Base-by-base conservation (phyloP, 2,329 filamentous ascomycete genomes). In the Rasamsonia emersonii region DNA sequence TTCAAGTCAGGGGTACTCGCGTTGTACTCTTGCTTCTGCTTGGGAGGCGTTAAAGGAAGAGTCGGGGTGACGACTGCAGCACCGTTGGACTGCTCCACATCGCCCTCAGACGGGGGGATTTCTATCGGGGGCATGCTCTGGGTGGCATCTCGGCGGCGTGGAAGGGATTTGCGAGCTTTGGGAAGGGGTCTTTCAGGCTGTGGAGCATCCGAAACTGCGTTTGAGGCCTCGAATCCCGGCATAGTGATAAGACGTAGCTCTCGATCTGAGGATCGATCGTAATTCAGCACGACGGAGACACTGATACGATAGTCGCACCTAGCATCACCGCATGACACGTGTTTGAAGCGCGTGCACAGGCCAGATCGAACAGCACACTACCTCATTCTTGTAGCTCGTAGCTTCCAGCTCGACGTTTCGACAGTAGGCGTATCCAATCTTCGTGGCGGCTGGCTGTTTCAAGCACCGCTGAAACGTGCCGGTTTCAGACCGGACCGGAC, bases 111-210 rank as follows among this genome's bases (percentile, higher is more conserved):
- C 6, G 41, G 46, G 33, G 36, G 46, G 36, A 46, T 41, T 40
- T 43, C 46, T 39, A 45, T 39, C 30, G 41, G 33, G 30, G 49
- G 40, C 20, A 40, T 30, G 36, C 40, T 30, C 5, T 37, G 21
- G 28, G 43, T 30, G 18, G 50, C 33, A 40, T 57, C 47, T 37
- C 49, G 47, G 39, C 48, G 56, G 40, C 54, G 51, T 24, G 59
- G 59, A 21, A 64, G 53, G 19, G 50, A 37, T 44, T 63, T 64
- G 45, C 62, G 60, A 40, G 59, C 50, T 48, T 51, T 62, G 39
- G 62, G 41, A 20, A 50, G 45, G 18, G 51, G 46, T 33, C 43
- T 51, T 39, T 51, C 50, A 21, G 45, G 43, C 38, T 41, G 39
- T 36, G 39, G 39, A 35, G 45, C 45, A 45, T 45, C 44, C 38